phyloP scores from a whole-genome alignment of 768 basidiomycete species.

The Boletus vermiculosoides region DNA sequence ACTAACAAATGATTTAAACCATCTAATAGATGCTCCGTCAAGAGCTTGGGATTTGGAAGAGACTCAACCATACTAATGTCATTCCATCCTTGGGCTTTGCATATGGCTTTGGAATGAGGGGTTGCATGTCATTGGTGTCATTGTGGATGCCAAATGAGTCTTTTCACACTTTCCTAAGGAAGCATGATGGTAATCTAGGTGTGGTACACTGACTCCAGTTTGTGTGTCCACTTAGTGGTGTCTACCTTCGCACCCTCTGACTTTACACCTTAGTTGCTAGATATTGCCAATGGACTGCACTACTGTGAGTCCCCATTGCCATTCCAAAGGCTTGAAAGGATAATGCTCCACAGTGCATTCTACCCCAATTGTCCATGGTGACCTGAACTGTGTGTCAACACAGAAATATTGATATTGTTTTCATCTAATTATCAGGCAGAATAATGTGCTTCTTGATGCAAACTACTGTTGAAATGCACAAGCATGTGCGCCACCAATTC shows the following conservation, averaged over 20 bases:
- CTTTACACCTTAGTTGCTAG: conserved; percentile 10
- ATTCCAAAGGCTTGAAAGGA: background rate
- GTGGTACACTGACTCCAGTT: too few species aligned
- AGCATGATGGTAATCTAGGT: too few species aligned
- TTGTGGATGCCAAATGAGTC: too few species aligned
- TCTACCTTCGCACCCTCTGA: conserved; percentile 19
- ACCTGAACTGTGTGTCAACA: background rate
- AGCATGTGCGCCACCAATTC: too few species aligned
- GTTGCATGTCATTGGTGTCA: too few species aligned
- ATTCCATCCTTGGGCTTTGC: too few species aligned
- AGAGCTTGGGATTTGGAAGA: too few species aligned
- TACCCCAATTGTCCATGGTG: background rate
- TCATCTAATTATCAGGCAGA: background rate
- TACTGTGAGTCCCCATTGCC: conserved; percentile 1
- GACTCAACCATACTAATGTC: too few species aligned
- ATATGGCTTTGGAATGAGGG: too few species aligned
- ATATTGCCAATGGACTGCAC: conserved; percentile 11
- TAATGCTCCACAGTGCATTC: background rate
- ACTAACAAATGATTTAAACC: too few species aligned
- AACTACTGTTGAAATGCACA: too few species aligned
- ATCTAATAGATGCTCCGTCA: too few species aligned
- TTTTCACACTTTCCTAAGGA: background rate
- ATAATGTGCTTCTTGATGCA: background rate
- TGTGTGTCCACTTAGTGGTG: conserved; percentile 18
- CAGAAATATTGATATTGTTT: background rate